Evolutionary conservation across 441 rosid species (phyloP).

Genomic region (Biscutella laevigata): DNA sequence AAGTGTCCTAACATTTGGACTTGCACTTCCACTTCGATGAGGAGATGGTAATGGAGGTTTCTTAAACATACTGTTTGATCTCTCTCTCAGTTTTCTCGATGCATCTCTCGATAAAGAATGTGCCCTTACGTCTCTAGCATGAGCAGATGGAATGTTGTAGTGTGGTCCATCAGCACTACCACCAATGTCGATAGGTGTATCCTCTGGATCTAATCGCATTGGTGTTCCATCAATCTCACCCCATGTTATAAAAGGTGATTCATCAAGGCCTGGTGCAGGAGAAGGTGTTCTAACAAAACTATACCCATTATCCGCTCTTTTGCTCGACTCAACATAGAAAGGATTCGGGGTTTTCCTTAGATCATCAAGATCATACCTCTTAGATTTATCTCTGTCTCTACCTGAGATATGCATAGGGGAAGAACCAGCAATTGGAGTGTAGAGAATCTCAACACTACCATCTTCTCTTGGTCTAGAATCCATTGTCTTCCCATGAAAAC

Average conservation of each 20-base stretch:
- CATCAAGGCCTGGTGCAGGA: slow-evolving; percentile 87
- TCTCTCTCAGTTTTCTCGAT: slow-evolving; percentile 69
- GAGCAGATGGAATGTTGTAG: slow-evolving; percentile 64
- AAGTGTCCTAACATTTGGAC: slow-evolving; percentile 65
- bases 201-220: slow-evolving; percentile 73
- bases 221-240: slow-evolving; percentile 99
- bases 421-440: slow-evolving; percentile 65
- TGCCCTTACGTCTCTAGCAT: slow-evolving; percentile 76
- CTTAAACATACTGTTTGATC: slow-evolving; percentile 65
- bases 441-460: slow-evolving; percentile 68
- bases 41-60: slow-evolving; percentile 91
- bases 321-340: slow-evolving; percentile 65
- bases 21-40: slow-evolving; percentile 80
- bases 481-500: slow-evolving; percentile 79
- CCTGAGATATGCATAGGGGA: slow-evolving; percentile 54
- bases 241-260: slow-evolving; percentile 91
- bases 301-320: slow-evolving; percentile 78
- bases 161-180: slow-evolving; percentile 78
- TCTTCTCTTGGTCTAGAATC: slow-evolving; percentile 78
- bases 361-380: slow-evolving; percentile 86
- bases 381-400: slow-evolving; percentile 64
- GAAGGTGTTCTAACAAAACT: slow-evolving; percentile 88
- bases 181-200: slow-evolving; percentile 83
- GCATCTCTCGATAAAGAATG: slow-evolving; percentile 84
- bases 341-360: slow-evolving; percentile 75